Conservation (phyloP, 2,329 filamentous ascomycete genomes). For the Aspergillus japonicus region DNA sequence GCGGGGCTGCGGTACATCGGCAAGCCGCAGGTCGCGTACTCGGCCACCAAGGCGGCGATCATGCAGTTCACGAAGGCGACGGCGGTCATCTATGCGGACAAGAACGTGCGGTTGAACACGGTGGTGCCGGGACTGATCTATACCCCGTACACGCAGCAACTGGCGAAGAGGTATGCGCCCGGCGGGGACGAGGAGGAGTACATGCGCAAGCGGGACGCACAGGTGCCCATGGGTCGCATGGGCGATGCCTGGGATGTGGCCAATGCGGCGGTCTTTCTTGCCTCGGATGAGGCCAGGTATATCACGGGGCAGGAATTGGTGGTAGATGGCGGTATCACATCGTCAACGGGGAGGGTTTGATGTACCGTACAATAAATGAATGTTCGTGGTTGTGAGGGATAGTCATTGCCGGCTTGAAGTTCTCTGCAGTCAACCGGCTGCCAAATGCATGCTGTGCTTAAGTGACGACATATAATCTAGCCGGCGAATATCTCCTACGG, state of each 20-base stretch:
- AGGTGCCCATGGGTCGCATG: slow-evolving; percentile 35
- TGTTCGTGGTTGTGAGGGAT: too few species aligned
- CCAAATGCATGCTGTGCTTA: too few species aligned
- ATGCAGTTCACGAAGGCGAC: slow-evolving; percentile 53
- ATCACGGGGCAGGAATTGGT: slow-evolving; percentile 39
- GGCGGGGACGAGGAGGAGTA: slow-evolving; percentile 47
- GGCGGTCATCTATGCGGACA: slow-evolving; percentile 44
- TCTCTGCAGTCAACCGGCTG: too few species aligned
- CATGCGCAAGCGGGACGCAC: slow-evolving; percentile 22
- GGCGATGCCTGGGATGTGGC: slow-evolving; percentile 37
- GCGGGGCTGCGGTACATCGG: slow-evolving; percentile 54
- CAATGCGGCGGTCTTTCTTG: slow-evolving; percentile 34
- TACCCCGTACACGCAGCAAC: slow-evolving; percentile 50
- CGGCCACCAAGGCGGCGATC: slow-evolving; percentile 52
- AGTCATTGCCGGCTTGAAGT: too few species aligned
- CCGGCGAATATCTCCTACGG: neutral
- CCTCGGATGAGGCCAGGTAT: slow-evolving; percentile 29
- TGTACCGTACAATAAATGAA: too few species aligned
- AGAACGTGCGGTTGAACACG: slow-evolving; percentile 49
- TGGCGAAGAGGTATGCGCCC: slow-evolving; percentile 47
- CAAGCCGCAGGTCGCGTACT: slow-evolving; percentile 57
- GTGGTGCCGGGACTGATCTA: slow-evolving; percentile 59
- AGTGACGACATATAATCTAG: neutral
- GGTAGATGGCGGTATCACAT: slow-evolving; percentile 38
- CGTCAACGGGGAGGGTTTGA: slow-evolving; percentile 17